Evolutionary conservation across 805 yeast species (phyloP), one percentile per base, ranked within the genome.

Genomic region (Wickerhamomyces mucosus): DNA sequence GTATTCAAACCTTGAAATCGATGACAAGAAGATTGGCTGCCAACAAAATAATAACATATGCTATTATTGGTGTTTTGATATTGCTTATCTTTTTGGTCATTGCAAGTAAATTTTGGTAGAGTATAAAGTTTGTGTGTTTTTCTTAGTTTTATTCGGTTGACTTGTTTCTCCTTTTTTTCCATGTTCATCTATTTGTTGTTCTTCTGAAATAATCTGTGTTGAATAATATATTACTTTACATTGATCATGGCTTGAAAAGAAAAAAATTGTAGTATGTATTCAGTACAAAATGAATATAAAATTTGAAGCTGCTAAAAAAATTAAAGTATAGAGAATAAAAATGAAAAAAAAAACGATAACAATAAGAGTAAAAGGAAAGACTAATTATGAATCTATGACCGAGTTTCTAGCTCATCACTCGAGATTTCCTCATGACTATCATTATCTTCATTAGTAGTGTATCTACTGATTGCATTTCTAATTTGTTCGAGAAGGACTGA

Each of bases 1-100:
- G 92, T 34, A 70, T 92, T 34, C 72, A 81, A 35, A 92, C 97
- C 1, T 63, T 92, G 47, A 76, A 85, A 46, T 69, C 83, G 14
- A 92, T 92, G 98, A 80, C 95, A 17, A 70, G 97, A 56, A 65
- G 97, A 47, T 67, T 88, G 66, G 85, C 94, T 9, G 89, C 96
- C 6, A 89, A 89, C 57, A 80, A 85, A 55, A 67, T 88, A 43
- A 80, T 89, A 40, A 83, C 94, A 35, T 83, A 85, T 48, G 94
- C 94, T 9, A 89, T 89, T 35, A 89, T 89, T 34, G 95, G 82
- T 6, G 88, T 89, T 14, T 67, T 89, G 48, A 75, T 89, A 6
- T 48, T 89, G 33, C 65, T 89, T 47, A 89, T 89, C 29, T 60
- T 89, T 40, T 63, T 89, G 41, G 96, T 86, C 6, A 61, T 89